A percentile compares a stretch with the other conserved stretches of the same genome.
These are phyloP conservation scores for Tillandsia fasciculata DNA, from an alignment of 176 grass and related monocot species.

Conservation along the genomic window DNA sequence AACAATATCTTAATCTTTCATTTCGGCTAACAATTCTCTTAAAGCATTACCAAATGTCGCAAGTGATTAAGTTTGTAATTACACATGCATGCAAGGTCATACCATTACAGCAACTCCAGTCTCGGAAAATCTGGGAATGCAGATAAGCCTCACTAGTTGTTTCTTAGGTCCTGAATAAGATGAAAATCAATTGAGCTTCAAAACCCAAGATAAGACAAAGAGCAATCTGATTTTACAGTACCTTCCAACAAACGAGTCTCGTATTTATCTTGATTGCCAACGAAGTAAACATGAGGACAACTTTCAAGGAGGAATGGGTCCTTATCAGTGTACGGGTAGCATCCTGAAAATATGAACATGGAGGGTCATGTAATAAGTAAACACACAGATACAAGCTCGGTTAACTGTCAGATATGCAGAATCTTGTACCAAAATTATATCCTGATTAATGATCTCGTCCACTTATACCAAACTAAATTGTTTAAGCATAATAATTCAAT, in stretches of 20 bases:
- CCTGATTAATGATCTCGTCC: not conserved
- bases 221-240: conserved; percentile 21
- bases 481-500: not conserved
- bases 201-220: conserved; percentile 12
- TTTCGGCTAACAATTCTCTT: not conserved
- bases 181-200: conserved; percentile 14
- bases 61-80: not conserved
- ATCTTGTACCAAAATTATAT: not conserved
- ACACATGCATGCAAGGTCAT: conserved; percentile 16
- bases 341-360: conserved; percentile 40
- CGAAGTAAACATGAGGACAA: conserved; percentile 91
- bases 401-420: not conserved
- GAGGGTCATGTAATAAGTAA: not conserved
- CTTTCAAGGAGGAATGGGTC: conserved; percentile 89
- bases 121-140: conserved; percentile 79
- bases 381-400: no score
- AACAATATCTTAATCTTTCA: conserved; percentile 3
- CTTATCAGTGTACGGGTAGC: conserved; percentile 93
- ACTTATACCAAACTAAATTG: not conserved
- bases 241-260: conserved; percentile 66
- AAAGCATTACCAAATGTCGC: not conserved
- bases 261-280: conserved; percentile 90
- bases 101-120: conserved; percentile 82
- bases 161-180: conserved; percentile 61
- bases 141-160: conserved; percentile 75